These are phyloP conservation scores for Scheffersomyces lignicola DNA, from an alignment of 1,139 yeast species.

Conservation along the genomic window DNA sequence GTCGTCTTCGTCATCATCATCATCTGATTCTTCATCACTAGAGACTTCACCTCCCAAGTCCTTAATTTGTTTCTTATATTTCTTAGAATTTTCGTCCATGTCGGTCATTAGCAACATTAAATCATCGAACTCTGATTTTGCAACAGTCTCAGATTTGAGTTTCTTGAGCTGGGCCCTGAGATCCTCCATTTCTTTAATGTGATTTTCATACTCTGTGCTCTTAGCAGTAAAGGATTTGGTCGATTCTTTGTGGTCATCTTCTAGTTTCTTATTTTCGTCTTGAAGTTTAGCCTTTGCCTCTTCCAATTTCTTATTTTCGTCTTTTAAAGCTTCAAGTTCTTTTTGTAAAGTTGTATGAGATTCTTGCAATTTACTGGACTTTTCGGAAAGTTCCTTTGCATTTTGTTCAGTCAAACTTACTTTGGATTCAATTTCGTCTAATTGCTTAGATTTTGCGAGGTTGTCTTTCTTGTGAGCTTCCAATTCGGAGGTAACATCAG, in stretches of 20 bases:
- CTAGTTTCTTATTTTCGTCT: constrained; percentile 3
- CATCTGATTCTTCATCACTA: constrained; percentile 44
- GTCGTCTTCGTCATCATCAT: constrained; percentile 35
- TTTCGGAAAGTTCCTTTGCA: constrained; percentile 10
- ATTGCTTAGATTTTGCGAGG: constrained; percentile 1
- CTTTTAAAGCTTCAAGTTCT: constrained; percentile 7
- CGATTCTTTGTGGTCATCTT: constrained; percentile 5
- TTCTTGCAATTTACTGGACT: constrained; percentile 10
- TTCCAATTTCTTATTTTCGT: constrained; percentile 3
- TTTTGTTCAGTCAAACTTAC: constrained; percentile 5
- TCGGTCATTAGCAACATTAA: constrained; percentile 73
- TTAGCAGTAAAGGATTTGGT: constrained; percentile 6
- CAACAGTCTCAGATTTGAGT: constrained; percentile 28
- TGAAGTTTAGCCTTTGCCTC: constrained; percentile 10
- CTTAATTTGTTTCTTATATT: constrained; percentile 55
- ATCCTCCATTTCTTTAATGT: constrained; percentile 12
- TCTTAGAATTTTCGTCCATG: constrained; percentile 64
- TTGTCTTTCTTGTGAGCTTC: neutral
- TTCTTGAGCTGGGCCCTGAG: constrained; percentile 17
- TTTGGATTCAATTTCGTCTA: constrained; percentile 4
- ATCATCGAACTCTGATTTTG: constrained; percentile 70
- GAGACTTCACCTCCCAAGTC: constrained; percentile 50
- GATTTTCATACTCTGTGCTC: constrained; percentile 9
- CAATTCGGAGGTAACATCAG: neutral
- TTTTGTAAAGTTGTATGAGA: constrained; percentile 1